Evolutionary conservation across 2,329 filamentous ascomycete species (phyloP), one percentile per base, ranked within the genome.

Genomic region (Elsinoe batatas): DNA sequence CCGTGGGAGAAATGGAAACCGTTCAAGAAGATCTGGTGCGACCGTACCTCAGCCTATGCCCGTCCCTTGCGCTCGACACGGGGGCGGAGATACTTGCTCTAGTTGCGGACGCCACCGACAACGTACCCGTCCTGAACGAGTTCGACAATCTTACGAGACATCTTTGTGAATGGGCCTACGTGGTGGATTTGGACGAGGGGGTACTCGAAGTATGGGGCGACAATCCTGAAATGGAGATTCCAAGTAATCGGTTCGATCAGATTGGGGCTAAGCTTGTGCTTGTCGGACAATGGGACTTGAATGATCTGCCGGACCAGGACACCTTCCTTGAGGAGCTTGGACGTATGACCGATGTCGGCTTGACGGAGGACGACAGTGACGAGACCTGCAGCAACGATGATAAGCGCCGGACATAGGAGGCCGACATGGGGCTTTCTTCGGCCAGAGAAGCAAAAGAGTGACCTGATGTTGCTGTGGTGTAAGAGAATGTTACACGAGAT

Each of bases 91-190:
- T 54, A 11, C 20, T 54, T 11, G 2, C 3, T 8, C 8, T 42
- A 3, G 36, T 54, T 5, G 51, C 51, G 5, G 32, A 35, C 7
- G 20, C 38, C 11, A 26, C 22, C 8, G 37, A 42, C 1, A 18
- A 15, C 6, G 32, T 58, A 5, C 50, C 54, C 10, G 36, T 57
- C 10, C n/a, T 35, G 1, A 54, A 62, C 5, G 43, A 56, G 1
- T 36, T 63, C 50, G 60, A 62, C 1, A 65, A 64, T 51, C 57
- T 60, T 7, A 59, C 54, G 6, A 22, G 59, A 64, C 32, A 40
- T 1, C 11, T 60, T 18, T 64, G 64, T 54, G 63, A 65, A 53
- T 66, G 60, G 59, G 60, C 60, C 10, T 66, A 66, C 50, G 62
- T 64, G 8, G 51, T 66, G 20, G 62, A 66, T 57, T 51, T 66